Evolutionary conservation across 1,284 basidiomycete genomes (phyloP), one percentile per base, ranked within the genome.

Genomic region (Fomitopsis palustris): DNA sequence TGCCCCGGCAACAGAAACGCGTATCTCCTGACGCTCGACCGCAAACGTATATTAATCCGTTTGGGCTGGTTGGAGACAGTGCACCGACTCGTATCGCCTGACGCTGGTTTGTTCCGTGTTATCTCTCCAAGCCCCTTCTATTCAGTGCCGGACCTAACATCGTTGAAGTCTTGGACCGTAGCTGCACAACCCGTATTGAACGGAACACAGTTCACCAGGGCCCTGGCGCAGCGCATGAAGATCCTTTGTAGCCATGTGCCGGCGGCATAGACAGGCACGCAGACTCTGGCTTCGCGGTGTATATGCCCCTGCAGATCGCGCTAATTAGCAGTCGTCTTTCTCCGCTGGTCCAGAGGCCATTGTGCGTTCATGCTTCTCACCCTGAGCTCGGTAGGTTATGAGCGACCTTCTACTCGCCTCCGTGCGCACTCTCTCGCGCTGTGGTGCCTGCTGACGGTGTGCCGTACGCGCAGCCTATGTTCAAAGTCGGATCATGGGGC

Each of bases 391-490:
- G 45, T 47, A 47, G 45, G 45, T 47, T 29, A n/a, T 29, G n/a
- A n/a, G 21, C 25, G 14, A 12, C 43, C 43, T 45, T 45, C 43
- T 45, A 27, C 43, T 45, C 43, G 43, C 45, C 3, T 47, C 45
- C 45, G 47, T n/a, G 17, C 17, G 8, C 47, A 2, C 25, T 51
- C 23, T 49, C 45, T 27, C 25, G 49, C 33, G 27, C 33, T 5
- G 29, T 33, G 27, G 49, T 9, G 54, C 25, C 39, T 43, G 54
- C 41, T 55, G 54, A 55, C 49, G 27, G 29, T 55, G 54, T 39
- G 23, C 39, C 53, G 53, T 39, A 23, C 53, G 38, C 35, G 3
- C 54, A 45, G 9, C 21, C 43, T 17, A n/a, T n/a, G n/a, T n/a
- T 39, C 25, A 23, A 45, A 2, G 47, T 49, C 43, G 55, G 33